These are phyloP conservation scores for Mycosarcoma mackinlayi DNA, from an alignment of 1,284 basidiomycete species.

Conservation along the genomic window DNA sequence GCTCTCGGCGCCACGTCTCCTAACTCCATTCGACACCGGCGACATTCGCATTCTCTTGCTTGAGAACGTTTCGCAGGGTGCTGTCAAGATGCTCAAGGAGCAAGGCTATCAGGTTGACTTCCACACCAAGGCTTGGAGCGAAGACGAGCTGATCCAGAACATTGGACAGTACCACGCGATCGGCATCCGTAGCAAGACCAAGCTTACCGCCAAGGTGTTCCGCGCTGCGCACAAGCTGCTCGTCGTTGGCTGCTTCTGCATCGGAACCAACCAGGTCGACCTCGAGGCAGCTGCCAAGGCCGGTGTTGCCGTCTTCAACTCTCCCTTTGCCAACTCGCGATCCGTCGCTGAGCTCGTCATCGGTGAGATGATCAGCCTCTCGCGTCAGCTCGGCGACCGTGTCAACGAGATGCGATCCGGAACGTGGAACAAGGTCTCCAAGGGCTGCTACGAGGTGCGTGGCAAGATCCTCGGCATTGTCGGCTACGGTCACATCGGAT, in stretches of 20 bases:
- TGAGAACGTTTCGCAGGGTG: conserved; percentile 94
- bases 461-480: conserved; percentile 98
- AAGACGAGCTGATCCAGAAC: conserved; percentile 89
- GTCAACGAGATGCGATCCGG: conserved; percentile 87
- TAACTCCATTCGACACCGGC: conserved; percentile 65
- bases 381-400: conserved; percentile 92
- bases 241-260: conserved; percentile 99
- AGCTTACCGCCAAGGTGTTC: conserved; percentile 89
- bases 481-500: conserved; percentile 98
- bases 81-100: conserved; percentile 81
- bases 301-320: conserved; percentile 99
- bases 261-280: conserved; percentile 98
- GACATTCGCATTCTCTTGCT: conserved; percentile 78
- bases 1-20: conserved; percentile 51
- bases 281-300: conserved; percentile 83
- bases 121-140: conserved; percentile 83
- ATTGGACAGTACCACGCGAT: conserved; percentile 91
- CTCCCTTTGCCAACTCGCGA: conserved; percentile 98
- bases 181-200: conserved; percentile 97
- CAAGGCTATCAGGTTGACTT: conserved; percentile 96
- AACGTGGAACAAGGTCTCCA: conserved; percentile 98
- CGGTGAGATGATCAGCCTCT: conserved; percentile 90
- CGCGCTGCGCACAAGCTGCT: conserved; percentile 75
- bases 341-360: conserved; percentile 99
- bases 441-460: conserved; percentile 96